These are phyloP conservation scores for Starmera caribaea DNA, from an alignment of 805 yeast genomes.

Conservation along the genomic window DNA sequence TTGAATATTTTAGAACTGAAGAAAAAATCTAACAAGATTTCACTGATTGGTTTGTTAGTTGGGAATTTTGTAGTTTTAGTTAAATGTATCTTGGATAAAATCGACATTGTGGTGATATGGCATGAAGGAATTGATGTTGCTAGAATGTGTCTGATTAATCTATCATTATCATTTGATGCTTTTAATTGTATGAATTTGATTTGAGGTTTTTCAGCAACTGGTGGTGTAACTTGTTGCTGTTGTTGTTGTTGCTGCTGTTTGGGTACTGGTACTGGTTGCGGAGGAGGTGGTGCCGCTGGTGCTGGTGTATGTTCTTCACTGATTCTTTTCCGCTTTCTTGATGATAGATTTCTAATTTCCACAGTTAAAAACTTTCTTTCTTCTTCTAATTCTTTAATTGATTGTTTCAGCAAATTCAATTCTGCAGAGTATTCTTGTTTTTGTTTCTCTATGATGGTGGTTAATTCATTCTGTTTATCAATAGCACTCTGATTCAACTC, in stretches of 20 bases:
- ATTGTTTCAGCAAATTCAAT: slow-evolving; percentile 28
- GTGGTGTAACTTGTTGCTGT: slow-evolving; percentile 1
- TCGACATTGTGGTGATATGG: slow-evolving; percentile 21
- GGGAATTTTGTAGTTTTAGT: slow-evolving; percentile 16
- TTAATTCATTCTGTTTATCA: slow-evolving; percentile 17
- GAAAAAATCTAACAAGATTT: slow-evolving; percentile 28
- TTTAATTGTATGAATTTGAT: not conserved
- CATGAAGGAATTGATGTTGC: slow-evolving; percentile 28
- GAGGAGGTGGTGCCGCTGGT: slow-evolving; percentile 3
- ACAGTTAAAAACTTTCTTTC: slow-evolving; percentile 46
- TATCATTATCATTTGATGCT: slow-evolving; percentile 23
- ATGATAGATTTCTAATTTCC: slow-evolving; percentile 29
- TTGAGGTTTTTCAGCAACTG: slow-evolving; percentile 2
- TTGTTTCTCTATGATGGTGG: slow-evolving; percentile 9
- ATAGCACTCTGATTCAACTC: slow-evolving; percentile 30
- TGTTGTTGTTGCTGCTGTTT: slow-evolving; percentile 4
- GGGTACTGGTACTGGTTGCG: slow-evolving; percentile 2
- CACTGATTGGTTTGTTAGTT: slow-evolving; percentile 22
- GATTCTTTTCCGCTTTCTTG: slow-evolving; percentile 3
- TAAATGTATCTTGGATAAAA: slow-evolving; percentile 23
- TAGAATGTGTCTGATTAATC: slow-evolving; percentile 26
- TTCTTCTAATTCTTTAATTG: slow-evolving; percentile 35
- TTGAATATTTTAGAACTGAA: slow-evolving; percentile 32
- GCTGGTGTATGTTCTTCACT: slow-evolving; percentile 1
- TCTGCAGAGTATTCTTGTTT: slow-evolving; percentile 23